Percentiles rank a stretch among this genome's conserved stretches.
phyloP scores from a whole-genome alignment of 257 asterid genomes.

The Rhazya stricta region DNA sequence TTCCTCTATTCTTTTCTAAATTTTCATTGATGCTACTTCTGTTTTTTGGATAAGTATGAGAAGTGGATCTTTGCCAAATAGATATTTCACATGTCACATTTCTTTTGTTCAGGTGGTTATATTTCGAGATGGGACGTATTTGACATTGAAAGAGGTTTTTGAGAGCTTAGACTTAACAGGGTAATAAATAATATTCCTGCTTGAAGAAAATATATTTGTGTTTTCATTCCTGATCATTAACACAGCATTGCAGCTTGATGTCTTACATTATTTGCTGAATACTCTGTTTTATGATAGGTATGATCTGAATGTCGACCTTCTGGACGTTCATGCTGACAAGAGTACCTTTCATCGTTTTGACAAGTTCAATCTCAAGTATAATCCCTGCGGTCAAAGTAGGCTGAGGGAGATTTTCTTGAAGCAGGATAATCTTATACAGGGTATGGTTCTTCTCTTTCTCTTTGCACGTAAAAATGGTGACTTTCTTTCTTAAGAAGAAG shows the following conservation, averaged over 20 bases:
- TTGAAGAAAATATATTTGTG: neutral
- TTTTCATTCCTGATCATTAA: conserved; percentile 10
- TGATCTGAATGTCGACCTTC: conserved; percentile 91
- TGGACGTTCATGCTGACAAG: conserved; percentile 99
- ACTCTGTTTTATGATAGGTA: conserved; percentile 46
- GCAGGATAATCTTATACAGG: conserved; percentile 99
- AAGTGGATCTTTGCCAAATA: neutral
- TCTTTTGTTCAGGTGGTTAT: conserved; percentile 68
- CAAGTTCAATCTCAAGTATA: conserved; percentile 94
- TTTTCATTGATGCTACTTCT: conserved; percentile 5
- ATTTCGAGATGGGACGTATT: conserved; percentile 85
- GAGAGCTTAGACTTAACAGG: conserved; percentile 95
- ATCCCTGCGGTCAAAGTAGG: conserved; percentile 99
- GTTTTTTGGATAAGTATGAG: neutral
- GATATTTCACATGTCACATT: neutral
- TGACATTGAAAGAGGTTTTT: conserved; percentile 86
- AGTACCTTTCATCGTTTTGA: conserved; percentile 99
- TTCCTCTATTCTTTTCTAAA: conserved; percentile 10
- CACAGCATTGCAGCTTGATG: conserved; percentile 7
- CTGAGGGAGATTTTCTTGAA: conserved; percentile 91
- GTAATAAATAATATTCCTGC: conserved; percentile 37
- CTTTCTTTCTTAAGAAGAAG: neutral
- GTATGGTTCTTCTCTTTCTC: conserved; percentile 36
- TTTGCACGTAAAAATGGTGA: neutral
- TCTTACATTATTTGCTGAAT: conserved; percentile 13